Conservation (phyloP, 192 early-diverging fungal species). For the Thamnidium elegans region DNA sequence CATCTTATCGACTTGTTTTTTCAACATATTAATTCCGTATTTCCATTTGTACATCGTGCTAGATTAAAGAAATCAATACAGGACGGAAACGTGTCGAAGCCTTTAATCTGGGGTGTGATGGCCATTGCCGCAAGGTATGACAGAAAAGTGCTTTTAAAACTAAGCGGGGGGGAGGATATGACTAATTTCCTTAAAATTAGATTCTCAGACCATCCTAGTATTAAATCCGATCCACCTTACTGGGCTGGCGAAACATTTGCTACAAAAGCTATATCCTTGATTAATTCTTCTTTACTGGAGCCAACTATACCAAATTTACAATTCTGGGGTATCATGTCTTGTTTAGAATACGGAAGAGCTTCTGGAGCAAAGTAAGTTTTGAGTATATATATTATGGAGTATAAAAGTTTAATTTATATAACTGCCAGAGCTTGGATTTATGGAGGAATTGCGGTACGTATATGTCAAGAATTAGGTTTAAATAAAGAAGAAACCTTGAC, state of each 20-base stretch:
- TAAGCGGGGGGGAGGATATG: background rate
- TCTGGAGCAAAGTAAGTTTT: slow-evolving; percentile 24
- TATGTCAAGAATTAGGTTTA: slow-evolving; percentile 49
- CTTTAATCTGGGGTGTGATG: slow-evolving; percentile 45
- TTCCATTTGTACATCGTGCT: too few species aligned
- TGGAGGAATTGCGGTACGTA: slow-evolving; percentile 47
- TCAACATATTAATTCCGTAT: too few species aligned
- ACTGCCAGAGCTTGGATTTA: slow-evolving; percentile 47
- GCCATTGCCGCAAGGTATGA: slow-evolving; percentile 43
- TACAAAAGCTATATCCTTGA: slow-evolving; percentile 33
- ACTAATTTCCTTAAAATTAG: slow-evolving; percentile 5
- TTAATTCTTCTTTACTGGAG: slow-evolving; percentile 39
- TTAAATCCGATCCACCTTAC: slow-evolving; percentile 45
- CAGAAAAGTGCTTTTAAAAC: background rate
- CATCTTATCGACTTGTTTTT: too few species aligned
- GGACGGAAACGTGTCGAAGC: slow-evolving; percentile 42
- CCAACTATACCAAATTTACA: slow-evolving; percentile 48
- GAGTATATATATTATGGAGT: too few species aligned
- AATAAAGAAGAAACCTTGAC: slow-evolving; percentile 40
- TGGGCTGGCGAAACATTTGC: slow-evolving; percentile 50
- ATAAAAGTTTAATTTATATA: background rate
- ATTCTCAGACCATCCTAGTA: slow-evolving; percentile 44
- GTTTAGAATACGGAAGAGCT: slow-evolving; percentile 33
- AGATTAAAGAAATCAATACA: slow-evolving; percentile 39
- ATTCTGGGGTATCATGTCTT: slow-evolving; percentile 35